These are phyloP conservation scores for Hericium alpestre DNA, from an alignment of 768 basidiomycete species.

Conservation along the genomic window DNA sequence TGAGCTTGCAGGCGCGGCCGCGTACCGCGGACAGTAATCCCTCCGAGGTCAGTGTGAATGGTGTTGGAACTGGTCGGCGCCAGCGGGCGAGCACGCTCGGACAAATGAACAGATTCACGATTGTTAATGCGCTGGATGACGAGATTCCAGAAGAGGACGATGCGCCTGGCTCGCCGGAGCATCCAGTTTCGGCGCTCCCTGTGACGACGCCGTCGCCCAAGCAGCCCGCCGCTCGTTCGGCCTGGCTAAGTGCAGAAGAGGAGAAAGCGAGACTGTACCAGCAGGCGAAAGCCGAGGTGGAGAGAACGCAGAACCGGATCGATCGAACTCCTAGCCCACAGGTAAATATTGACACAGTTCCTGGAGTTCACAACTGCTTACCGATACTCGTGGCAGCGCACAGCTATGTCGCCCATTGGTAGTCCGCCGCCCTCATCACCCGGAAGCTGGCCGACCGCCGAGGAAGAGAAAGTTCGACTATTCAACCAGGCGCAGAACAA, in stretches of 20 bases:
- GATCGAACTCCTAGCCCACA: slow-evolving; percentile 19
- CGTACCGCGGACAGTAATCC: slow-evolving; percentile 6
- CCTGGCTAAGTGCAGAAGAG: slow-evolving; percentile 29
- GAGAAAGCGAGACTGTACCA: slow-evolving; percentile 35
- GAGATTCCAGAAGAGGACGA: slow-evolving; percentile 35
- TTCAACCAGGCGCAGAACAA: slow-evolving; percentile 58
- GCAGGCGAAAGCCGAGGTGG: slow-evolving; percentile 28
- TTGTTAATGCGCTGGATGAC: slow-evolving; percentile 30
- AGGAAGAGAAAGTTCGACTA: slow-evolving; percentile 67
- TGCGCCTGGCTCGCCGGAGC: slow-evolving; percentile 14
- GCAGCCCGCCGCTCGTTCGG: not conserved
- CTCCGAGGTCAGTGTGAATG: slow-evolving; percentile 6
- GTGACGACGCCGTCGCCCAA: not conserved
- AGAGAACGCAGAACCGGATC: slow-evolving; percentile 26
- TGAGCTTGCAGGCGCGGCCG: slow-evolving; percentile 1
- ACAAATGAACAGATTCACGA: slow-evolving; percentile 25
- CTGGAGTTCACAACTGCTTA: slow-evolving; percentile 4
- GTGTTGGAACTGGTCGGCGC: slow-evolving; percentile 15
- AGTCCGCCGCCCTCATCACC: not conserved
- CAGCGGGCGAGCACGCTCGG: slow-evolving; percentile 22
- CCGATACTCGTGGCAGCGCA: slow-evolving; percentile 11
- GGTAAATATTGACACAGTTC: slow-evolving; percentile 10
- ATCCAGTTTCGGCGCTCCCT: not conserved
- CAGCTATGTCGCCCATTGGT: slow-evolving; percentile 7
- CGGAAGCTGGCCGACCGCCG: slow-evolving; percentile 54